Conservation (phyloP, 306 rosid species). For the Cicer pinnatifidum region DNA sequence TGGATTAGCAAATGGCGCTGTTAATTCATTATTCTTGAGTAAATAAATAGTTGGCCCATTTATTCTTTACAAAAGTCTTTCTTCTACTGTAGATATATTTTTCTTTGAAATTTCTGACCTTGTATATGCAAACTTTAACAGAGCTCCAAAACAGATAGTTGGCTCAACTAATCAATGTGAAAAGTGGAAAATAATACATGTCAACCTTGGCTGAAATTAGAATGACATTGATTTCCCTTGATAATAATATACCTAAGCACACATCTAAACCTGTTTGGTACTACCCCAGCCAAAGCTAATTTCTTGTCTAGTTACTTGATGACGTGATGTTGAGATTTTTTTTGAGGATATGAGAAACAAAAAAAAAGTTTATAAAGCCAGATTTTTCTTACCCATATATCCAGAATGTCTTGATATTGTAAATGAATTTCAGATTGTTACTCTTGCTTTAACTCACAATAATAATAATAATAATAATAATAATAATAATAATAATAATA, state of each 20-base stretch:
- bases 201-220: constrained; percentile 10
- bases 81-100: neutral
- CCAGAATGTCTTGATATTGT: neutral
- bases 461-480: neutral
- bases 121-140: constrained; percentile 13
- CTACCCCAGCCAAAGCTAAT: constrained; percentile 19
- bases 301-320: constrained; percentile 5
- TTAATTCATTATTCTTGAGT: constrained; percentile 84
- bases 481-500: too few relatives aligned
- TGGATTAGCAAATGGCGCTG: constrained; percentile 76
- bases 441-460: neutral
- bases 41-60: constrained; percentile 63
- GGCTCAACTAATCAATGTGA: constrained; percentile 28
- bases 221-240: constrained; percentile 18
- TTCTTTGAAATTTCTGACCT: constrained; percentile 12
- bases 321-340: neutral
- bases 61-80: constrained; percentile 48
- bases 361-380: neutral
- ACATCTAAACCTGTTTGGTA: constrained; percentile 27
- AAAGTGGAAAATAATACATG: neutral
- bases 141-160: neutral
- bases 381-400: neutral
- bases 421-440: neutral
- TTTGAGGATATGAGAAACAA: neutral
- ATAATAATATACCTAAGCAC: neutral